A percentile compares a stretch with the other conserved stretches of the same genome.
phyloP scores from a whole-genome alignment of 164 flowering plant species.

The Aristolochia contorta region DNA sequence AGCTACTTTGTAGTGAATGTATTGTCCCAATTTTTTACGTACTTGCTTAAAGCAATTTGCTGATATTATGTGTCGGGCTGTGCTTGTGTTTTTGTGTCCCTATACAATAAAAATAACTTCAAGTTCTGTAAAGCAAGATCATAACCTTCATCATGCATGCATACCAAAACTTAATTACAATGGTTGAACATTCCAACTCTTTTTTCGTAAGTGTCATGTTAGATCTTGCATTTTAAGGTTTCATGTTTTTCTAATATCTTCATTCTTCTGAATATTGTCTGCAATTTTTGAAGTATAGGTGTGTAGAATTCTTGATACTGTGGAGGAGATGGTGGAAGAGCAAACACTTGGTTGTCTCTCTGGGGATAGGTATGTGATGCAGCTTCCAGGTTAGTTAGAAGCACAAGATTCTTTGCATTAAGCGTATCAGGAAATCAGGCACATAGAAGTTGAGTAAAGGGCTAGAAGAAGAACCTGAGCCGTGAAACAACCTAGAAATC shows the following conservation, averaged over 20 bases:
- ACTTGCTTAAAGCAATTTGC: no score
- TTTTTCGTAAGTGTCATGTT: not conserved
- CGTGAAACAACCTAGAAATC: not conserved
- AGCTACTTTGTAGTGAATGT: no score
- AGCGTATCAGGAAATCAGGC: not conserved
- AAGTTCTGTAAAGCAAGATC: not conserved
- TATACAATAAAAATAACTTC: not conserved
- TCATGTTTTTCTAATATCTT: not conserved
- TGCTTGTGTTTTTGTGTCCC: no score
- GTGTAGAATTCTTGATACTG: conserved; percentile 42
- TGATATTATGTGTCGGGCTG: no score
- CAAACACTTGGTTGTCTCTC: conserved; percentile 37
- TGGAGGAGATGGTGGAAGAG: conserved; percentile 63
- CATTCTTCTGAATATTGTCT: not conserved
- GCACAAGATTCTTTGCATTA: not conserved
- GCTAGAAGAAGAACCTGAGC: not conserved
- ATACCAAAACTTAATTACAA: not conserved
- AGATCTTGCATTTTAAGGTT: not conserved
- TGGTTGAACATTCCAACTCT: not conserved
- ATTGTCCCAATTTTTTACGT: no score
- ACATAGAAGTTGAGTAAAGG: no score
- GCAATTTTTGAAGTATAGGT: conserved; percentile 22
- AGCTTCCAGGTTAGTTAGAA: not conserved
- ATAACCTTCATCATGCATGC: not conserved
- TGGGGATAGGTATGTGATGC: conserved; percentile 36